phyloP scores from a whole-genome alignment of 2,329 filamentous ascomycete species.

The Atkinsonella texensis region DNA sequence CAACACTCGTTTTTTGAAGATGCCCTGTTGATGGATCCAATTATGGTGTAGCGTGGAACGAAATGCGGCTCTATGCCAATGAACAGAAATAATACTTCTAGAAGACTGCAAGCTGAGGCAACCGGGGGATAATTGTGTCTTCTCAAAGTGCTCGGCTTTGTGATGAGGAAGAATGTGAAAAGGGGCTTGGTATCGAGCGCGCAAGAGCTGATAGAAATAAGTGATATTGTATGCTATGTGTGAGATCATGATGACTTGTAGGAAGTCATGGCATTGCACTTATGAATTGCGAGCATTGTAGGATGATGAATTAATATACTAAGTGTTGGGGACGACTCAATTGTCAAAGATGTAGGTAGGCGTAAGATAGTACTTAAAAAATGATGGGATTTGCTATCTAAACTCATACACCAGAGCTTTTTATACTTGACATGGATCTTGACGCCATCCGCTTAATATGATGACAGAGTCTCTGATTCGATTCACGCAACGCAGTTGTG shows the following conservation, averaged over 20 bases:
- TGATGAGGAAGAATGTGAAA: background rate
- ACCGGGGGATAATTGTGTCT: background rate
- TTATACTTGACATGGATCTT: background rate
- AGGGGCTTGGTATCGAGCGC: background rate
- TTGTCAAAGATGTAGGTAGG: too few species aligned
- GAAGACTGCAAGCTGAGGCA: background rate
- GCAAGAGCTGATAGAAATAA: background rate
- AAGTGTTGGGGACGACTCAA: background rate
- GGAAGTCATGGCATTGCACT: too few species aligned
- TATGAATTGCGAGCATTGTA: too few species aligned
- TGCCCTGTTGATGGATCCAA: background rate
- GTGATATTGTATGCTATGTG: background rate
- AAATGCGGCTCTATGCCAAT: slow-evolving; percentile 1
- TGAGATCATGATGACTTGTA: background rate
- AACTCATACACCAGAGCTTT: background rate
- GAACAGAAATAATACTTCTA: background rate
- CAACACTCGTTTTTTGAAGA: background rate
- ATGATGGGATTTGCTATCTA: background rate
- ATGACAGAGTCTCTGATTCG: background rate
- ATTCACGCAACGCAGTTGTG: background rate
- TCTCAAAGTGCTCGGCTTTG: background rate
- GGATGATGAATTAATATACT: too few species aligned
- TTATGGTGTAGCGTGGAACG: background rate
- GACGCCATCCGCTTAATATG: too few species aligned
- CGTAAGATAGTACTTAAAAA: background rate